Percentiles rank a stretch among this genome's conserved stretches.
These are phyloP conservation scores for Hanseniaspora sp. DNA, from an alignment of 1,139 yeast genomes.

Conservation along the genomic window DNA sequence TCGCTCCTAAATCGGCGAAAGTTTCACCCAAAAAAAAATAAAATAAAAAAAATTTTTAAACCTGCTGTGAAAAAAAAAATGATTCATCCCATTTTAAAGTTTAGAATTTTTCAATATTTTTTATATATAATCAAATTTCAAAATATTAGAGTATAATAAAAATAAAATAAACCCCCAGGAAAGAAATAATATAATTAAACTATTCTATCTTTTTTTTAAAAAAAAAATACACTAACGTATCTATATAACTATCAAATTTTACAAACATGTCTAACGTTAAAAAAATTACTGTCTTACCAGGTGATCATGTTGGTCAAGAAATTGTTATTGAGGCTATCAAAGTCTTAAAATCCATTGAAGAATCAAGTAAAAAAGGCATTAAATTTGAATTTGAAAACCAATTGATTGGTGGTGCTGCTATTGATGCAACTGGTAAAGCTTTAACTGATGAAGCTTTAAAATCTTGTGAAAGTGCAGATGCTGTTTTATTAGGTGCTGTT, in stretches of 20 bases:
- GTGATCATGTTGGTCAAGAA: slow-evolving; percentile 95
- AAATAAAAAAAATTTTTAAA: not conserved
- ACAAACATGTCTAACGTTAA: slow-evolving; percentile 32
- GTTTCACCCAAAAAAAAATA: not conserved
- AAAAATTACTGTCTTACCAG: slow-evolving; percentile 78
- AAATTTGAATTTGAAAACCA: slow-evolving; percentile 70
- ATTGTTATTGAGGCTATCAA: slow-evolving; percentile 82
- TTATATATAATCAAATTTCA: too few species aligned
- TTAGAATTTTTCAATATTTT: too few species aligned
- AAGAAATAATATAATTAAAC: too few species aligned
- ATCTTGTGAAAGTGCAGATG: slow-evolving; percentile 83
- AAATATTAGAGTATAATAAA: too few species aligned
- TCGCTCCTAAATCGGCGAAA: slow-evolving; percentile 14
- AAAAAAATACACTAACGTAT: not conserved
- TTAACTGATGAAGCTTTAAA: slow-evolving; percentile 77
- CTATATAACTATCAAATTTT: not conserved
- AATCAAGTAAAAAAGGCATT: slow-evolving; percentile 44
- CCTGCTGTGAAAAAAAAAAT: not conserved
- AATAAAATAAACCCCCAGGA: too few species aligned
- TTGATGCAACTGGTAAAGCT: slow-evolving; percentile 91
- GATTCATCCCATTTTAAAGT: too few species aligned
- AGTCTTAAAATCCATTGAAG: slow-evolving; percentile 68
- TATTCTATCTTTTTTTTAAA: not conserved
- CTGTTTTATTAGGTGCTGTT: slow-evolving; percentile 90
- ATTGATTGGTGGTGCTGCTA: slow-evolving; percentile 95